phyloP scores from a whole-genome alignment of 2,329 filamentous ascomycete genomes.

The Aureobasidium pullulans region DNA sequence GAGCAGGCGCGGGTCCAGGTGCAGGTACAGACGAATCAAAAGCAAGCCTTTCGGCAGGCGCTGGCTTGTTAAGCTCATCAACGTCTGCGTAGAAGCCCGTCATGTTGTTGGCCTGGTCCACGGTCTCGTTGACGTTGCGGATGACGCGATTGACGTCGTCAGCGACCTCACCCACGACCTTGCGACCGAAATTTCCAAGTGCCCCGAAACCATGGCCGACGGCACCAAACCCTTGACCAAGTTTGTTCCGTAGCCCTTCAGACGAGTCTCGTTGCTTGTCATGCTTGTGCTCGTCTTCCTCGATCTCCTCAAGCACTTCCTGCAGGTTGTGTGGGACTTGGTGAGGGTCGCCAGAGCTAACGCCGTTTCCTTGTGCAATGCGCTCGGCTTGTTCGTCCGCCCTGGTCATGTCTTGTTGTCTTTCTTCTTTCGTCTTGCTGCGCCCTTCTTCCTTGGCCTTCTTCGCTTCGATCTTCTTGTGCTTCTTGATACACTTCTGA shows the following conservation, averaged over 20 bases:
- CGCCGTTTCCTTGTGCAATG: constrained; percentile 24
- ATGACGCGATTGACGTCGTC: constrained; percentile 38
- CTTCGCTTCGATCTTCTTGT: constrained; percentile 59
- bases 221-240: constrained; percentile 32
- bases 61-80: background rate
- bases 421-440: constrained; percentile 46
- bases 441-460: constrained; percentile 44
- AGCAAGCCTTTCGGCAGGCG: constrained; percentile 1
- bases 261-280: constrained; percentile 22
- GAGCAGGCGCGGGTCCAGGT: background rate
- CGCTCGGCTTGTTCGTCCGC: constrained; percentile 24
- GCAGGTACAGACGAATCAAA: background rate
- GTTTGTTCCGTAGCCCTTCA: constrained; percentile 35
- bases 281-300: constrained; percentile 16
- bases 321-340: constrained; percentile 23
- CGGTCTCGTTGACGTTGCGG: constrained; percentile 26
- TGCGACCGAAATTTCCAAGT: constrained; percentile 42
- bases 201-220: constrained; percentile 42
- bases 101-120: constrained; percentile 16
- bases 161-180: constrained; percentile 28
- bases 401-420: constrained; percentile 46
- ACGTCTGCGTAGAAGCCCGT: constrained; percentile 13
- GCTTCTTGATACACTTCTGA: constrained; percentile 66
- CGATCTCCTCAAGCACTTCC: constrained; percentile 22
- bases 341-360: constrained; percentile 26